Percentiles rank a stretch among this genome's conserved stretches.
These are phyloP conservation scores for Trichoderma arundinaceum DNA, from an alignment of 2,329 filamentous ascomycete species.

Conservation along the genomic window DNA sequence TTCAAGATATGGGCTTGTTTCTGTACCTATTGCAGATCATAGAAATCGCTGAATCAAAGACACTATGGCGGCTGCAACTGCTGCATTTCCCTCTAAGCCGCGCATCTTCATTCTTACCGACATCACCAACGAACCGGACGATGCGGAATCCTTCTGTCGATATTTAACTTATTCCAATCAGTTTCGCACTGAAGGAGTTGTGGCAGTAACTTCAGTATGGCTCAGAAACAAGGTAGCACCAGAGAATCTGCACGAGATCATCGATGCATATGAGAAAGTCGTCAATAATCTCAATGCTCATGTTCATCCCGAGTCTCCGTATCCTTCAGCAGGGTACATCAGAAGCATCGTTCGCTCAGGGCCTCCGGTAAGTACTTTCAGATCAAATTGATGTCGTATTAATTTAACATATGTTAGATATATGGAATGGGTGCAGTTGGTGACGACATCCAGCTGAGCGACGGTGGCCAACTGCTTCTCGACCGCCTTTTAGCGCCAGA, in stretches of 20 bases:
- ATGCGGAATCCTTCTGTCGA: background rate
- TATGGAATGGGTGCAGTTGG: slow-evolving; percentile 5
- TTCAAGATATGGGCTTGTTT: background rate
- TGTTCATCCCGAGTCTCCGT: background rate
- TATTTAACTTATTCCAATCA: background rate
- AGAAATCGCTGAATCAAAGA: background rate
- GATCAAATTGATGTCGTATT: accelerated
- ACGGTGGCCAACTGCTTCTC: background rate
- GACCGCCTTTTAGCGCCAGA: background rate
- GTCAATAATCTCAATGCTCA: background rate
- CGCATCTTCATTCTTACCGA: slow-evolving; percentile 3
- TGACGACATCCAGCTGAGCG: background rate
- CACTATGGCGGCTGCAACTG: background rate
- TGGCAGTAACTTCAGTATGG: slow-evolving; percentile 11
- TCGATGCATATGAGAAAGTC: background rate
- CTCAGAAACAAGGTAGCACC: background rate
- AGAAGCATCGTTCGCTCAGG: background rate
- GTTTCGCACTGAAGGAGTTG: background rate
- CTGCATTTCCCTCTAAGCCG: background rate
- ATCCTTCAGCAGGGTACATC: background rate
- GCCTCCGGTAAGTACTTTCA: background rate
- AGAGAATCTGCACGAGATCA: background rate
- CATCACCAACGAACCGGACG: slow-evolving; percentile 3
- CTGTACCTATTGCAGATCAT: background rate
- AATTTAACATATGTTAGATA: background rate